Evolutionary conservation across 2,329 filamentous ascomycete species (phyloP), one percentile per base, ranked within the genome.

Genomic region (Conoideocrella luteorostrata): DNA sequence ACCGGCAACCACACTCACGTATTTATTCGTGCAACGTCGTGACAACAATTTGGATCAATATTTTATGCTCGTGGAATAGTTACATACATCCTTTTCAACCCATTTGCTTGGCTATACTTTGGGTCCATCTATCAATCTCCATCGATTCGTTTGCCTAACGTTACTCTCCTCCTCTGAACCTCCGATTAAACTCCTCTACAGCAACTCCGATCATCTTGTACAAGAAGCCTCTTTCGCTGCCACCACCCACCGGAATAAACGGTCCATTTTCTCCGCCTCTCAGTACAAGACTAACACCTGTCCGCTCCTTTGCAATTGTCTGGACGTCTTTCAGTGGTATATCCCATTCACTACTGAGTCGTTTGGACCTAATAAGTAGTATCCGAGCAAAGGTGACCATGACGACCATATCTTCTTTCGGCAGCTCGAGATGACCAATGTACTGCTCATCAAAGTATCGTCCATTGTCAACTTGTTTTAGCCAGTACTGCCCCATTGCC

Each of bases 391-490:
- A 93, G 9, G 87, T 96, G 48, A 98, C 77, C 79, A 97, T 88
- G 38, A 90, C 84, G 45, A 91, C 82, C 72, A 89, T 86, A 60
- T 94, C 90, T 62, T 93, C 88, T 48, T 83, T 81, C 10, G 88
- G 86, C 21, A 98, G 77, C 65, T 98, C 91, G 4, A 98, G 74
- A 61, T 98, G 94, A 4, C 90, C 94, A 62, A 98, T 93, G 69
- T 98, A 98, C 60, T 88, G 79, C 65, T 98, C 93, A 67, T 95
- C 85, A 77, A 98, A 98, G 72, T 91, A 97, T 63, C 90, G 93
- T 49, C 93, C 93, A 52, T 96, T 93, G 66, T 98, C 93, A 10
- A 95, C 82, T 47, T 95, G 95, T 74, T 98, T 98, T 51, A 98
- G 82, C 94, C 93, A 98, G 71, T 88, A 96, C 63, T 98, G 93